These are phyloP conservation scores for Solanum pinnatisectum DNA, from an alignment of 257 asterid genomes.

Conservation along the genomic window DNA sequence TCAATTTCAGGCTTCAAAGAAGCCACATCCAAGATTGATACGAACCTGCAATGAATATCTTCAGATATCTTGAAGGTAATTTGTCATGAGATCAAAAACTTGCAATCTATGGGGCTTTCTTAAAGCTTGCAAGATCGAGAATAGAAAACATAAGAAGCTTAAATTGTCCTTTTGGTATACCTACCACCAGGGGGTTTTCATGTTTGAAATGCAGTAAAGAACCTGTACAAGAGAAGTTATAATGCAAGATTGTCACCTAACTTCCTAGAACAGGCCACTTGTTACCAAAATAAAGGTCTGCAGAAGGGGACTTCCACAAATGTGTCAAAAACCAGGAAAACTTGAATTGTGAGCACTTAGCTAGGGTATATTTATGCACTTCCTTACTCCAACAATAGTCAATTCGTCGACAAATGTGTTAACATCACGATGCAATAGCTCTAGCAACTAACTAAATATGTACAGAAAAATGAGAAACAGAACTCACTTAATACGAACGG, in stretches of 20 bases:
- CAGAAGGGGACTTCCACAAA: neutral
- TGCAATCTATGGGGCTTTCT: neutral
- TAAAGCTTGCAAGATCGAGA: neutral
- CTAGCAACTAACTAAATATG: neutral
- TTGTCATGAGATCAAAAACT: neutral
- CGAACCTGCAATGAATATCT: constrained; percentile 42
- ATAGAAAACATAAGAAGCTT: neutral
- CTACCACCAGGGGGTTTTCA: neutral
- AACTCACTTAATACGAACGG: neutral
- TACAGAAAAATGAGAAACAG: neutral
- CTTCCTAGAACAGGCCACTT: neutral
- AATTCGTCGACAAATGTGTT: neutral
- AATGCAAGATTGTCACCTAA: neutral
- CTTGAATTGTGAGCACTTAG: neutral
- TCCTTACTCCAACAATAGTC: neutral
- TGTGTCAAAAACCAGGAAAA: neutral
- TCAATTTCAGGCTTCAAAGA: constrained; percentile 77
- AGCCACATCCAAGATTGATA: constrained; percentile 68
- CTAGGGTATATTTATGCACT: neutral
- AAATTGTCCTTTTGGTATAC: neutral
- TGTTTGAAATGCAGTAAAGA: neutral
- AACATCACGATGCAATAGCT: neutral
- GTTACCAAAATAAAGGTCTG: neutral
- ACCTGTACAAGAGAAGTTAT: neutral
- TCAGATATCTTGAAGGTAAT: neutral